Base-by-base conservation (phyloP, 2,329 filamentous ascomycete genomes). In the Penicillium freii region DNA sequence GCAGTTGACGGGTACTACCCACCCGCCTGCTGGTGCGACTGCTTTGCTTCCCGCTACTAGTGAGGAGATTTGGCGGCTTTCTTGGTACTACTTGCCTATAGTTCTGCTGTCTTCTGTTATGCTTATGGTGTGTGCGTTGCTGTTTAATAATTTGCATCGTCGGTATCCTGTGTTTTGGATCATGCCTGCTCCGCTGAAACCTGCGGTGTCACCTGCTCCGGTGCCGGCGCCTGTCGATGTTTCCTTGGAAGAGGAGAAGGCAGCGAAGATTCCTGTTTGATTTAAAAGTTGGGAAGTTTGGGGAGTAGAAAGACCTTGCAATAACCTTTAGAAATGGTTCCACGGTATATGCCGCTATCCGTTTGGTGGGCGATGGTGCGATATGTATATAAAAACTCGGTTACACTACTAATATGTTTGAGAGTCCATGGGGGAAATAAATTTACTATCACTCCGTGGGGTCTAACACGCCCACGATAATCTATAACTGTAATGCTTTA, bases 21-120 rank as follows among this genome's bases (percentile, higher is more conserved):
- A 73, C 44, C 70, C 71, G 7, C 71, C 71, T 42, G 71, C 71
- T n/a, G 71, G 70, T 36, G 71, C 71, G 8, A 73, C 71, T 9
- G 71, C 67, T 17, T 57, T 73, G 29, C 68, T 72, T 17, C 69
- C 71, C 0, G 69, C 71, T 11, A 68, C 67, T 4, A 60, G 67
- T 38, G 36, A 63, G 17, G 60, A 69, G 10, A 58, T 73, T 43
- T 70, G 68, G 60, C 50, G 50, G 0, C 63, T 73, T 9, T 73
- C 71, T 3, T 73, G 71, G 71, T 70, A 70, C 39, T 73, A 57
- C 29, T 49, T 73, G 40, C 71, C 71, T 7, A 62, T 71, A 1
- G 60, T 72, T 1, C 60, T 73, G 15, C 52, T 71, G 9, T 73
- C 71, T 11, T 72, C 71, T 0, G 55, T 63, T 1, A 51, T 73